phyloP scores from a whole-genome alignment of 495 filamentous ascomycete species.

The Hamigera avellanea region DNA sequence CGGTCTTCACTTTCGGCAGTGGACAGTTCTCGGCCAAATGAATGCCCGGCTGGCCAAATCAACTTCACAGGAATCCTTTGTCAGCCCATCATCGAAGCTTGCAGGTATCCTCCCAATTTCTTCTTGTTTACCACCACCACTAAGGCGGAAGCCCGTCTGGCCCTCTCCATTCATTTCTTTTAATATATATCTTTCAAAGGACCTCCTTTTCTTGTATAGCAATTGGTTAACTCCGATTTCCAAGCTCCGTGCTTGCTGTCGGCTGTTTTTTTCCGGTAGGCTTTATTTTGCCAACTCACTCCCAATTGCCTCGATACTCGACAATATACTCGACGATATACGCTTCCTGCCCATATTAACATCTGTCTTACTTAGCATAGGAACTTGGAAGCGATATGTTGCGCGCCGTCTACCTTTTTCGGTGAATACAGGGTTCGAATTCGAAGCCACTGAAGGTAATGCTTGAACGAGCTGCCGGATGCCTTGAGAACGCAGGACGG shows the following conservation, averaged over 20 bases:
- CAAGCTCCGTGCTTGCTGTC: too few species aligned
- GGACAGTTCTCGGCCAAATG: slow-evolving; percentile 29
- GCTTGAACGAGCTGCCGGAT: slow-evolving; percentile 74
- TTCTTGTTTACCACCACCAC: too few species aligned
- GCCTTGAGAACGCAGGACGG: slow-evolving; percentile 65
- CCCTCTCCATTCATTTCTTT: too few species aligned
- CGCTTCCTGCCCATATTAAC: too few species aligned
- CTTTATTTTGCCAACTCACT: too few species aligned
- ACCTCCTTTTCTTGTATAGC: too few species aligned
- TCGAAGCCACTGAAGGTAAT: slow-evolving; percentile 48
- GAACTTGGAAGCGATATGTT: slow-evolving; percentile 15
- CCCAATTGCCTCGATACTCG: too few species aligned
- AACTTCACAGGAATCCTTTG: slow-evolving; percentile 18
- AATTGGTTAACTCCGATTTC: too few species aligned
- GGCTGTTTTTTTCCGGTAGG: slow-evolving; percentile 13
- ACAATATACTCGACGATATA: too few species aligned
- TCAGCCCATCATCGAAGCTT: slow-evolving; percentile 1
- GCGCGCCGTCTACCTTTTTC: slow-evolving; percentile 8
- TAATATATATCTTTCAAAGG: too few species aligned
- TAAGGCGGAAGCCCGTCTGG: too few species aligned
- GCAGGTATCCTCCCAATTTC: neutral
- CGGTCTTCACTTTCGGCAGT: slow-evolving; percentile 3
- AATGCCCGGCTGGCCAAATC: slow-evolving; percentile 14
- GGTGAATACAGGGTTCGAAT: slow-evolving; percentile 22
- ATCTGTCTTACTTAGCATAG: slow-evolving; percentile 8